Evolutionary conservation across 768 basidiomycete genomes (phyloP).

Genomic region (Russula earlei): DNA sequence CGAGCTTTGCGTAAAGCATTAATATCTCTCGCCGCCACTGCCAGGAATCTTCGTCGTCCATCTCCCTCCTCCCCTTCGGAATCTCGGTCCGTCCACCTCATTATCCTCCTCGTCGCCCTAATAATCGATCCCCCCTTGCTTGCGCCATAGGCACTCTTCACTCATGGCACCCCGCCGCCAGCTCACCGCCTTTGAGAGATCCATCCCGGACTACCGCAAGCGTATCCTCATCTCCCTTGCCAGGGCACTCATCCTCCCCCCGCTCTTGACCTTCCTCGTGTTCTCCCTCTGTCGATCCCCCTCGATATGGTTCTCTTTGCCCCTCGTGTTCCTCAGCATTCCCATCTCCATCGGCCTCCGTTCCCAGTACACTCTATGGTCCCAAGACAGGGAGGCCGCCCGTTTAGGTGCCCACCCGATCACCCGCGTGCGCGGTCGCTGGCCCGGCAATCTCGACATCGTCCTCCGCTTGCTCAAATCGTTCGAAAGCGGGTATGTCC

Average conservation of each 20-base stretch:
- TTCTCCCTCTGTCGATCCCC: neutral
- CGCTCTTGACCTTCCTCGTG: slow-evolving; percentile 8
- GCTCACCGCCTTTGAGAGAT: slow-evolving; percentile 13
- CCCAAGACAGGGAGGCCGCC: slow-evolving; percentile 15
- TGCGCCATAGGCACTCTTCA: no score
- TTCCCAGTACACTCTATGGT: slow-evolving; percentile 6
- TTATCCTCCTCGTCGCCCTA: neutral
- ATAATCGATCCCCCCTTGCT: neutral
- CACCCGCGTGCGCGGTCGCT: slow-evolving; percentile 25
- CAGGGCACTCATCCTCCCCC: slow-evolving; percentile 9
- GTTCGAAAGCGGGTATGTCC: slow-evolving; percentile 22
- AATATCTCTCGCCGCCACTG: no score
- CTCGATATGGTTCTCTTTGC: neutral
- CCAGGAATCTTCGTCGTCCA: neutral
- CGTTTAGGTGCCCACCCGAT: slow-evolving; percentile 19
- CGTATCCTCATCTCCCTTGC: slow-evolving; percentile 14
- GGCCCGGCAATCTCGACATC: slow-evolving; percentile 29
- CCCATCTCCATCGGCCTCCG: slow-evolving; percentile 5
- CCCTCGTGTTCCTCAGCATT: slow-evolving; percentile 3
- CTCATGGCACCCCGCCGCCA: slow-evolving; percentile 9
- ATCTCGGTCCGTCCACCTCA: neutral
- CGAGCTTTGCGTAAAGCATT: no score
- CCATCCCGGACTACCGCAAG: slow-evolving; percentile 19
- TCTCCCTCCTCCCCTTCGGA: neutral
- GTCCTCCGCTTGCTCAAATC: slow-evolving; percentile 21